Conservation (phyloP, 192 early-diverging fungal genomes). For the Kappamyces sp. region DNA sequence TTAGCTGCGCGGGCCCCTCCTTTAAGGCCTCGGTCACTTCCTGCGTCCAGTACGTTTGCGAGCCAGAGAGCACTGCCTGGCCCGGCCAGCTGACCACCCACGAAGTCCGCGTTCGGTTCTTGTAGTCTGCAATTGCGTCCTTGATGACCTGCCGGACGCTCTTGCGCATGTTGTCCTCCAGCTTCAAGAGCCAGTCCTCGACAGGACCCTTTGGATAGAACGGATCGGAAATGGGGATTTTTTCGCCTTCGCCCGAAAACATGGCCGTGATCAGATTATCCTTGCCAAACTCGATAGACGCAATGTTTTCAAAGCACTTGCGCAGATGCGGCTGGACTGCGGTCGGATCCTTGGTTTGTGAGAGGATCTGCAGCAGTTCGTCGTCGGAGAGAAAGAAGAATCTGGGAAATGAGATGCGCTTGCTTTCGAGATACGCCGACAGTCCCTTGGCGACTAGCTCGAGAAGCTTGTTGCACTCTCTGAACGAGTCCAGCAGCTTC, state of each 20-base stretch:
- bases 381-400: slow-evolving; percentile 61
- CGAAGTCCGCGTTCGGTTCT: slow-evolving; percentile 29
- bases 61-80: slow-evolving; percentile 45
- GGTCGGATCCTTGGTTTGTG: slow-evolving; percentile 58
- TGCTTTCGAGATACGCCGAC: slow-evolving; percentile 55
- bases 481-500: slow-evolving; percentile 52
- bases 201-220: slow-evolving; percentile 57
- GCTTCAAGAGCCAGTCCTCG: slow-evolving; percentile 52
- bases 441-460: slow-evolving; percentile 56
- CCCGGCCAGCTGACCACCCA: slow-evolving; percentile 60
- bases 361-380: slow-evolving; percentile 55
- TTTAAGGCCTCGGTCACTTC: slow-evolving; percentile 54
- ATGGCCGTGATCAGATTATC: slow-evolving; percentile 48
- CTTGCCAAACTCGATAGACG: slow-evolving; percentile 41
- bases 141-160: slow-evolving; percentile 53
- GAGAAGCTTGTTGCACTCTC: slow-evolving; percentile 57
- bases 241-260: slow-evolving; percentile 56
- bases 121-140: slow-evolving; percentile 40
- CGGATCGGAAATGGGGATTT: slow-evolving; percentile 41
- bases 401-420: slow-evolving; percentile 51
- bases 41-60: slow-evolving; percentile 53
- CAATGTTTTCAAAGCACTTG: slow-evolving; percentile 60
- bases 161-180: slow-evolving; percentile 51
- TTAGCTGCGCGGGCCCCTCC: slow-evolving; percentile 31
- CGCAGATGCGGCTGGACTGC: slow-evolving; percentile 56